Evolutionary conservation across 2,329 filamentous ascomycete genomes (phyloP).

Genomic region (Annulohypoxylon truncatum): DNA sequence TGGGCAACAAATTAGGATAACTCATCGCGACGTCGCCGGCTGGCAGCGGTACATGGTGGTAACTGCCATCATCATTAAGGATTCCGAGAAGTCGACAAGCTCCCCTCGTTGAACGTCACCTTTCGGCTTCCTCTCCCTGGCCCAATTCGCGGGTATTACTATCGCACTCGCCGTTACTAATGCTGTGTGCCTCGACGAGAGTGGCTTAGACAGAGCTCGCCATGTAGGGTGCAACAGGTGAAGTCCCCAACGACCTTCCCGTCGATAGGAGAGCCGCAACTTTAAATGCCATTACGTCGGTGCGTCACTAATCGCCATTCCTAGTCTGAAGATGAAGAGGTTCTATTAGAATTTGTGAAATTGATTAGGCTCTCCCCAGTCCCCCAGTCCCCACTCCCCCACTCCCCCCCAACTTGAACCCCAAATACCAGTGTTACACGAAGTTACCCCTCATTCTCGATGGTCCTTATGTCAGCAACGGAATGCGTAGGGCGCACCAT

Average conservation of each 20-base stretch:
- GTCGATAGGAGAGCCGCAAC: neutral
- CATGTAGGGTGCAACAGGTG: neutral
- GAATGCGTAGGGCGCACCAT: neutral
- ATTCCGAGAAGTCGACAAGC: constrained; percentile 52
- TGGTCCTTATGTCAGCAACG: neutral
- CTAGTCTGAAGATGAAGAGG: neutral
- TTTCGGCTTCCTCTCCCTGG: constrained; percentile 42
- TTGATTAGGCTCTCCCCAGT: too few relatives aligned
- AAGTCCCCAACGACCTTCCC: neutral
- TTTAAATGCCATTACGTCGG: neutral
- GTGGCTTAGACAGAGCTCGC: neutral
- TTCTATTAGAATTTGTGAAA: too few relatives aligned
- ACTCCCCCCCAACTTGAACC: neutral
- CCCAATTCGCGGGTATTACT: neutral
- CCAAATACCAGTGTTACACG: neutral
- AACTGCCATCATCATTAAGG: constrained; percentile 49
- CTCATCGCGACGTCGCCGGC: neutral
- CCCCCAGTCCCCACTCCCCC: neutral
- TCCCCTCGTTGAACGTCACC: constrained; percentile 52
- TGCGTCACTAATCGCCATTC: neutral
- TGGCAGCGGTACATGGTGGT: neutral
- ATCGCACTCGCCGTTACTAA: neutral
- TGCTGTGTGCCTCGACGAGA: neutral
- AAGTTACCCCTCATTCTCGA: neutral
- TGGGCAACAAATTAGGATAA: neutral